Percentiles rank a stretch among this genome's conserved stretches.
phyloP scores from a whole-genome alignment of 2,329 filamentous ascomycete genomes.

The Phialophora verrucosa region DNA sequence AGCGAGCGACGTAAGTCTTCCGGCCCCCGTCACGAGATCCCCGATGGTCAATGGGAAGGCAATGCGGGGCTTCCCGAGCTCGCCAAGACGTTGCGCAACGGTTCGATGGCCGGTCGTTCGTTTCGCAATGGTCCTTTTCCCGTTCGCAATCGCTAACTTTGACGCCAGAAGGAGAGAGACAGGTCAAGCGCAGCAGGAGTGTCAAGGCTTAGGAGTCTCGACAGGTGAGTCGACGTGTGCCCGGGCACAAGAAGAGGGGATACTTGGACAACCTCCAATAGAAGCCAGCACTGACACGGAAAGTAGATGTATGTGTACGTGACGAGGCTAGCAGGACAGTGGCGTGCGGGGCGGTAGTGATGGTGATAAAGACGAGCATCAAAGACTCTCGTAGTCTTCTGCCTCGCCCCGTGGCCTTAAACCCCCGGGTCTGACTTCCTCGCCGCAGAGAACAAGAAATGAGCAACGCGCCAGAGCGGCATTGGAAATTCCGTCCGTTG shows the following conservation, averaged over 20 bases:
- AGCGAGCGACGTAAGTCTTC: conserved; percentile 8
- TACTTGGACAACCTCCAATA: too few relatives aligned
- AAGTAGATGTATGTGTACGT: too few relatives aligned
- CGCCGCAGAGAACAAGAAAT: too few relatives aligned
- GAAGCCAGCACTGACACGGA: too few relatives aligned
- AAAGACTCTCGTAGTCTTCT: too few relatives aligned
- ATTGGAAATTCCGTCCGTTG: background rate
- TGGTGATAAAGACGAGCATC: background rate
- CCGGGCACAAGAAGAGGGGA: too few relatives aligned
- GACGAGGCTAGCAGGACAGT: too few relatives aligned
- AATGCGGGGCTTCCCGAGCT: background rate
- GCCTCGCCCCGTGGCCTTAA: too few relatives aligned
- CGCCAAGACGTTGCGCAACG: background rate
- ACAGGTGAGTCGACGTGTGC: background rate
- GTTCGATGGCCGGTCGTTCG: background rate
- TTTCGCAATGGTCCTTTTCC: background rate
- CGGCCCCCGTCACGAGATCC: background rate
- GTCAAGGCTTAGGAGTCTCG: background rate
- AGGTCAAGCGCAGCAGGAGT: background rate
- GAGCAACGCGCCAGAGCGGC: too few relatives aligned
- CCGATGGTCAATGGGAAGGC: background rate
- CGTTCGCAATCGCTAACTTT: background rate
- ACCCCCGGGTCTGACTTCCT: too few relatives aligned
- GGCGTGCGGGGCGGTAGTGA: too few relatives aligned
- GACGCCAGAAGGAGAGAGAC: background rate